A percentile compares a stretch with the other conserved stretches of the same genome.
Conservation (phyloP, 352 stramenopile species). For the Pythium biforme region DNA sequence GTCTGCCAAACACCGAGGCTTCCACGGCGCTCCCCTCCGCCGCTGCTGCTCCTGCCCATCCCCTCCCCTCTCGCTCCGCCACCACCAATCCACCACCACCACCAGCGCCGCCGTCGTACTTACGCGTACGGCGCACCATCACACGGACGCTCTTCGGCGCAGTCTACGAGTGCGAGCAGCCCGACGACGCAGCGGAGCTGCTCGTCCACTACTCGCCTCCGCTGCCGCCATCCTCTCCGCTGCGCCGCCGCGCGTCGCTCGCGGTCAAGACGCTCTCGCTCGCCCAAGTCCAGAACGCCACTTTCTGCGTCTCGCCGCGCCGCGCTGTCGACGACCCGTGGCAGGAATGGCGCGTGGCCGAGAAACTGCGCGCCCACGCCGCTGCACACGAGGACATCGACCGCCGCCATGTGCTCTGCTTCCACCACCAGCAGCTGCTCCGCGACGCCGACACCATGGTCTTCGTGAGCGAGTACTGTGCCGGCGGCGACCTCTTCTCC, state of each 20-base stretch:
- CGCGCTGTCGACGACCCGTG: slow-evolving; percentile 5
- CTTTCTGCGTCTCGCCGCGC: too few relatives aligned
- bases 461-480: slow-evolving; percentile 26
- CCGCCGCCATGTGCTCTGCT: neutral
- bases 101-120: neutral
- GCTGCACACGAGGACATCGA: neutral
- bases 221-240: neutral
- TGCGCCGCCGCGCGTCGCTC: neutral
- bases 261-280: slow-evolving; percentile 20
- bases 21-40: neutral
- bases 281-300: neutral
- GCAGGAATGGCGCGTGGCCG: slow-evolving; percentile 4
- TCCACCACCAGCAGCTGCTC: slow-evolving; percentile 8
- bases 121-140: slow-evolving; percentile 10
- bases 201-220: neutral
- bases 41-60: neutral
- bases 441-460: slow-evolving; percentile 17
- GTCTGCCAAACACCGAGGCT: neutral
- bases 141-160: slow-evolving; percentile 6
- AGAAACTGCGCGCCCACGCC: neutral
- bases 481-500: slow-evolving; percentile 21
- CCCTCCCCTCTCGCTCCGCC: neutral
- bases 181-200: neutral
- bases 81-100: neutral
- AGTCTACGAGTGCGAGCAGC: slow-evolving; percentile 16